Conservation (phyloP, 345 rosid genomes). For the Eucalyptus erythrocorys region DNA sequence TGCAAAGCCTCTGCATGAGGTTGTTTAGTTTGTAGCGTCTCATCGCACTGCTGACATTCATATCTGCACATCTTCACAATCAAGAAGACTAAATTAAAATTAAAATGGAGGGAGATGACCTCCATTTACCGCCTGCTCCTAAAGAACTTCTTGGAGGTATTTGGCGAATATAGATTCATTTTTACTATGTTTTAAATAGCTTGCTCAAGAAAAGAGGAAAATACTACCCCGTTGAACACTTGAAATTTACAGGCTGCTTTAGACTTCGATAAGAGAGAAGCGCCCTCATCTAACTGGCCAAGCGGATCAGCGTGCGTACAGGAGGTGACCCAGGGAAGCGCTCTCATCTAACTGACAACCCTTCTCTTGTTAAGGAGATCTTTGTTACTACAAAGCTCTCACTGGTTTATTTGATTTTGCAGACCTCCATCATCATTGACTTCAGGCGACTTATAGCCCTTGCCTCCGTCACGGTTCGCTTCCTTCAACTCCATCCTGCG, state of each 20-base stretch:
- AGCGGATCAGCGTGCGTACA: neutral
- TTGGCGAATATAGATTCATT: neutral
- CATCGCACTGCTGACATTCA: neutral
- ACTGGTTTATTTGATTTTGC: neutral
- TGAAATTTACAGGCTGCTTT: neutral
- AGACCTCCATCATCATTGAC: neutral
- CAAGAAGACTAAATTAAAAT: slow-evolving; percentile 20
- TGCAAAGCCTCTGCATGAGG: neutral
- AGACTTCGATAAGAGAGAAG: neutral
- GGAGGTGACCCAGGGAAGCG: neutral
- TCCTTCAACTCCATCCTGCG: neutral
- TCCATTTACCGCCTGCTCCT: slow-evolving; percentile 87
- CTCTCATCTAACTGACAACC: neutral
- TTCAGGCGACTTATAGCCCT: neutral
- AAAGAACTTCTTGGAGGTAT: slow-evolving; percentile 78
- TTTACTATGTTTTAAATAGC: neutral
- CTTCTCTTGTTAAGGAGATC: neutral
- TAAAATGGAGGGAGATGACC: slow-evolving; percentile 71
- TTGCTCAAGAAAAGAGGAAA: no score
- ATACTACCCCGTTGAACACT: neutral
- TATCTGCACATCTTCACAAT: neutral
- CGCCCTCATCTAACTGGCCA: neutral
- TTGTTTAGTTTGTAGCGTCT: neutral
- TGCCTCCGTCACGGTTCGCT: neutral
- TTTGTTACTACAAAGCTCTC: neutral